A percentile compares a stretch with the other conserved stretches of the same genome.
phyloP scores from a whole-genome alignment of 2,329 filamentous ascomycete species.

The Colletotrichum tanaceti region DNA sequence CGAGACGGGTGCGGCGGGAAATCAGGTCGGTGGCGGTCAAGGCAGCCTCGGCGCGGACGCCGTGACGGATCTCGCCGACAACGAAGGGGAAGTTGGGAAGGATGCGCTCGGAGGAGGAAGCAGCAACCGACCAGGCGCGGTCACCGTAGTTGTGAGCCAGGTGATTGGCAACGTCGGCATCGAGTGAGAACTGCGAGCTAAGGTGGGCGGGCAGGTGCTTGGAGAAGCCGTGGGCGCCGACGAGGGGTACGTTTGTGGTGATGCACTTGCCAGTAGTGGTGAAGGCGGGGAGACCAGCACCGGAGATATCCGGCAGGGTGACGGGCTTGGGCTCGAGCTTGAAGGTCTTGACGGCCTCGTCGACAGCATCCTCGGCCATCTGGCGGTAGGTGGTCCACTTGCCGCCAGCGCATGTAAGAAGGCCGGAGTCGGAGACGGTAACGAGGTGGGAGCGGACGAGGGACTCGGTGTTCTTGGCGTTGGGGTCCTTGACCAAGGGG shows the following conservation, averaged over 20 bases:
- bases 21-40: slow-evolving; percentile 79
- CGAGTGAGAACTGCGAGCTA: slow-evolving; percentile 49
- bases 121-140: slow-evolving; percentile 77
- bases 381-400: slow-evolving; percentile 93
- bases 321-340: slow-evolving; percentile 65
- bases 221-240: slow-evolving; percentile 79
- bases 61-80: slow-evolving; percentile 79
- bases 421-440: slow-evolving; percentile 77
- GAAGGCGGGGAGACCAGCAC: slow-evolving; percentile 61
- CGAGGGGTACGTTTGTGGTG: slow-evolving; percentile 77
- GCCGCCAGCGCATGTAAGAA: slow-evolving; percentile 83
- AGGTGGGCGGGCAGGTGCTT: slow-evolving; percentile 50
- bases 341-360: slow-evolving; percentile 78
- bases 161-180: slow-evolving; percentile 55
- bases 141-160: slow-evolving; percentile 57
- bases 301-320: slow-evolving; percentile 72
- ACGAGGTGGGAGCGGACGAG: slow-evolving; percentile 86
- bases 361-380: slow-evolving; percentile 88
- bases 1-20: slow-evolving; percentile 75
- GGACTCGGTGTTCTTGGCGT: slow-evolving; percentile 84
- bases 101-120: slow-evolving; percentile 65
- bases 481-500: slow-evolving; percentile 82
- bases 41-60: slow-evolving; percentile 77
- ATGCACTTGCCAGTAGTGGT: slow-evolving; percentile 77
- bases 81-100: slow-evolving; percentile 76